Conservation (phyloP, 495 filamentous ascomycete genomes). For the Penicillium bovifimosum region DNA sequence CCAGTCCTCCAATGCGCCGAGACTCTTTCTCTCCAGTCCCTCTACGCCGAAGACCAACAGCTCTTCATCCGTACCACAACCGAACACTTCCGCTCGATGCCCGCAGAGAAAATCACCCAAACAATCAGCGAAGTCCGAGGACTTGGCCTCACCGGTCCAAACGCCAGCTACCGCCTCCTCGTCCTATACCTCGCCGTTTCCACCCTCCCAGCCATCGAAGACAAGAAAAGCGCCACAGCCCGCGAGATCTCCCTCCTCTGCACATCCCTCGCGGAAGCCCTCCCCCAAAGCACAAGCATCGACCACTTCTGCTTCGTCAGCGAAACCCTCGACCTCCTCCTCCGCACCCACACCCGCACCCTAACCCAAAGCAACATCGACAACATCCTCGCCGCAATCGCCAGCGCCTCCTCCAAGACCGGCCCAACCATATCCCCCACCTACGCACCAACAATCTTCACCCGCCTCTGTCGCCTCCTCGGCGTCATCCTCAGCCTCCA, state of each 20-base stretch:
- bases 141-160: constrained; percentile 29
- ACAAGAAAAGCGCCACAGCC: constrained; percentile 35
- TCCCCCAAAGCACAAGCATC: constrained; percentile 34
- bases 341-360: constrained; percentile 48
- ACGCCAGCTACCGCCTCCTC: constrained; percentile 31
- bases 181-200: constrained; percentile 35
- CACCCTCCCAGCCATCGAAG: constrained; percentile 29
- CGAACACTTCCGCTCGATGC: constrained; percentile 34
- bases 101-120: constrained; percentile 21
- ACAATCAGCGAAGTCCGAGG: constrained; percentile 32
- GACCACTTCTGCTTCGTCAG: constrained; percentile 53
- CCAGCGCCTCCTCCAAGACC: constrained; percentile 44
- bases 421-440: constrained; percentile 32
- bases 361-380: constrained; percentile 71
- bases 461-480: constrained; percentile 55
- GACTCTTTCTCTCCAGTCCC: constrained; percentile 32
- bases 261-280: constrained; percentile 26
- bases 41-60: constrained; percentile 41
- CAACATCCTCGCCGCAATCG: constrained; percentile 51
- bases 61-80: constrained; percentile 37
- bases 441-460: constrained; percentile 51
- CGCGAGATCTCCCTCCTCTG: constrained; percentile 35
- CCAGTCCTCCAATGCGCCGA: constrained; percentile 35
- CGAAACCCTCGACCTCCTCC: constrained; percentile 50
- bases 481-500: constrained; percentile 52